A percentile compares a stretch with the other conserved stretches of the same genome.
These are phyloP conservation scores for Theobroma grandiflorum DNA, from an alignment of 441 rosid genomes.

Conservation along the genomic window DNA sequence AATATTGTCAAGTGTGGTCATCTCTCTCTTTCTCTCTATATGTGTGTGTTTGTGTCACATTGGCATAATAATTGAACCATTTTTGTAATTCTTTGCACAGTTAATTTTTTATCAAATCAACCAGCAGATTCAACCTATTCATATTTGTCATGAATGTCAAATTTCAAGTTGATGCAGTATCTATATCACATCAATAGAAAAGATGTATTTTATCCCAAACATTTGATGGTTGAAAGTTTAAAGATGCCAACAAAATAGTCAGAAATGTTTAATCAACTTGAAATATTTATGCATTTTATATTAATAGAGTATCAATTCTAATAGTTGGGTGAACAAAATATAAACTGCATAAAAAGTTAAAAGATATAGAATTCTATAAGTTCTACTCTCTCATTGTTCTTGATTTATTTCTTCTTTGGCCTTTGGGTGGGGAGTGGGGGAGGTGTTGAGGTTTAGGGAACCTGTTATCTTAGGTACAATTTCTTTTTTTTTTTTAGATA, in stretches of 20 bases:
- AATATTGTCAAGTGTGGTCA: background rate
- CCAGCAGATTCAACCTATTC: background rate
- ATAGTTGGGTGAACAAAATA: background rate
- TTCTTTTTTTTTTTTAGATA: too few relatives aligned
- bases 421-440: too few relatives aligned
- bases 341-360: background rate
- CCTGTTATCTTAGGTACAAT: background rate
- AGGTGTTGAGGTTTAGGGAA: constrained; percentile 7
- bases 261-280: background rate
- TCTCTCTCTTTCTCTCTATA: too few relatives aligned
- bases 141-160: background rate
- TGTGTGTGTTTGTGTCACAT: too few relatives aligned
- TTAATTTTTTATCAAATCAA: background rate
- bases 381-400: background rate
- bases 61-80: background rate
- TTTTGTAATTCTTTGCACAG: background rate
- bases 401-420: background rate
- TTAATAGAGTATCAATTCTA: background rate
- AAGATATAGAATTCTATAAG: background rate
- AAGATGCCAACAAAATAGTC: background rate
- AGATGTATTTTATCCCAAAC: background rate
- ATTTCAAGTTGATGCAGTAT: background rate
- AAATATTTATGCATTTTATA: background rate
- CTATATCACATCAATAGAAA: background rate
- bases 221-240: background rate